Evolutionary conservation across 2,329 filamentous ascomycete species (phyloP).

Genomic region (Bipolaris sorokiniana): DNA sequence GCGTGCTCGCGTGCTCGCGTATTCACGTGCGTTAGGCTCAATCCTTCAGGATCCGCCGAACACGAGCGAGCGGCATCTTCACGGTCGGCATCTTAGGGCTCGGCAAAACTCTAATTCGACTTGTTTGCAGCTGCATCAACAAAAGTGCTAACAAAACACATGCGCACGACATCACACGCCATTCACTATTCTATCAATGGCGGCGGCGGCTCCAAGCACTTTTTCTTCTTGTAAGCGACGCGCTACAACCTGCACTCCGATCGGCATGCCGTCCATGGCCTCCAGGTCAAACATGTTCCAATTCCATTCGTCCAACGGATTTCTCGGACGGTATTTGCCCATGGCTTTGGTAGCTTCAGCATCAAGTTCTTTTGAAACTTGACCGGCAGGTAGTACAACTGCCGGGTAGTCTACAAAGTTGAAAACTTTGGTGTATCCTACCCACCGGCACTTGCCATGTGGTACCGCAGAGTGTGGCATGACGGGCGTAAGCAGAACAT

Average conservation of each 20-base stretch:
- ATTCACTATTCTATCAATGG: slow-evolving; percentile 27
- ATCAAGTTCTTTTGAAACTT: slow-evolving; percentile 53
- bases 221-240: slow-evolving; percentile 49
- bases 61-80: not conserved
- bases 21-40: slow-evolving; percentile 13
- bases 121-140: not conserved
- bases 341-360: slow-evolving; percentile 37
- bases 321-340: slow-evolving; percentile 53
- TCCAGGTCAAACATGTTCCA: slow-evolving; percentile 49
- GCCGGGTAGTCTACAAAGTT: slow-evolving; percentile 68
- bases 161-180: not conserved
- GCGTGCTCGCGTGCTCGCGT: not conserved
- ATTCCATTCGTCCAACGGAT: slow-evolving; percentile 61
- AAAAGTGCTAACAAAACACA: not conserved
- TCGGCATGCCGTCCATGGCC: slow-evolving; percentile 46
- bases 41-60: not conserved
- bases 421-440: slow-evolving; percentile 68
- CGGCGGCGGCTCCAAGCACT: slow-evolving; percentile 45
- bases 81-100: not conserved
- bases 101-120: not conserved
- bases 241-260: slow-evolving; percentile 47
- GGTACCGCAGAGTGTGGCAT: slow-evolving; percentile 66
- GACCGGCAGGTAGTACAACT: slow-evolving; percentile 62
- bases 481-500: slow-evolving; percentile 64
- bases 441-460: slow-evolving; percentile 54